Evolutionary conservation across 1,284 basidiomycete genomes (phyloP), one percentile per base, ranked within the genome.

Genomic region (Farysia itapuensis): DNA sequence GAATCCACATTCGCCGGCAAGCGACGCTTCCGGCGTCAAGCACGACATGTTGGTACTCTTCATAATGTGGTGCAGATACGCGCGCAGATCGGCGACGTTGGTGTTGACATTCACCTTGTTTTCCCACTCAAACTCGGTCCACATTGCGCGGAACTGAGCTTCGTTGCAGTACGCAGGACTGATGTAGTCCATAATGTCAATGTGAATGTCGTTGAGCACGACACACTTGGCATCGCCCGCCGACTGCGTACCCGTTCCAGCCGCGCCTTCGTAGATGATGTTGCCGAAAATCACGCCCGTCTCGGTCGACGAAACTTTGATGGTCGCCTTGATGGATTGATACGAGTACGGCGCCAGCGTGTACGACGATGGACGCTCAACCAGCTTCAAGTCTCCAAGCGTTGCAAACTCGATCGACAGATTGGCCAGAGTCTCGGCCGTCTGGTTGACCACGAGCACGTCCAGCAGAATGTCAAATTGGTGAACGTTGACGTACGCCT

Each of bases 141-240:
- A 94, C 90, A 93, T 93, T 39, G 56, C 64, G 24, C 82, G 51
- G 72, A 90, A 90, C 84, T 94, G 89, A 23, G 88, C 86, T 78
- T 99, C 94, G 49, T 87, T 95, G 79, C 92, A 95, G 74, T 89
- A 89, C 4, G 92, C 90, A 0, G 94, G 93, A 77, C 95, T 91
- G 81, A 98, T 98, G 79, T 97, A 98, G 78, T 97, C 94, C 89
- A 98, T 94, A 66, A 98, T 97, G 78, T 98, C 95, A 63, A 97
- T 90, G 79, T 97, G 92, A 50, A 97, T 93, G 79, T 97, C 94
- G 78, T 92, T 96, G 71, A 97, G 79, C 37, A 98, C 93, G 20
- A 80, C 79, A 90, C 91, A 77, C 72, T 82, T 78, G 86, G 90
- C 37, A 85, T 75, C 73, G 16, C 63, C 64, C 4, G 69, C 56